phyloP scores from a whole-genome alignment of 2,329 filamentous ascomycete species.

The Tolypocladium paradoxum region DNA sequence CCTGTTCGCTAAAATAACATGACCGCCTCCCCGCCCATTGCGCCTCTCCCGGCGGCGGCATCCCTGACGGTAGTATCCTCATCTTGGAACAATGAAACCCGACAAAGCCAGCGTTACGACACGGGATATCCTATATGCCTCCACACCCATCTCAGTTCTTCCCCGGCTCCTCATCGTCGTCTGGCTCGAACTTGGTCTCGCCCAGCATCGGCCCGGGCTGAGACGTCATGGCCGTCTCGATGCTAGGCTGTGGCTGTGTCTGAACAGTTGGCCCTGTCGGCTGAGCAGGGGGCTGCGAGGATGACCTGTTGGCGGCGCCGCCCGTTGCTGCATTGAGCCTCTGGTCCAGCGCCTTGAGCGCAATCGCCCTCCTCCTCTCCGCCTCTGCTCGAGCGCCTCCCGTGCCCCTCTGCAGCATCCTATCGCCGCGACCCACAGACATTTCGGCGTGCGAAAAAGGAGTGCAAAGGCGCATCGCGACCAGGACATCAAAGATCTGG shows the following conservation, averaged over 20 bases:
- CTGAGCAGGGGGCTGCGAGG: slow-evolving; percentile 24
- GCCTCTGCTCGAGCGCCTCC: slow-evolving; percentile 78
- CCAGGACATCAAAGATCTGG: slow-evolving; percentile 61
- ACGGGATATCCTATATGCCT: neutral
- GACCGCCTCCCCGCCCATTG: neutral
- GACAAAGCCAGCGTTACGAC: neutral
- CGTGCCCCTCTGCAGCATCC: slow-evolving; percentile 40
- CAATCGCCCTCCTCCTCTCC: slow-evolving; percentile 77
- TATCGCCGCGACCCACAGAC: slow-evolving; percentile 59
- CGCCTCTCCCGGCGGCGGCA: neutral
- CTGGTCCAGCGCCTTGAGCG: slow-evolving; percentile 85
- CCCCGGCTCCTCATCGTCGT: slow-evolving; percentile 35
- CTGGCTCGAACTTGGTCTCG: slow-evolving; percentile 60
- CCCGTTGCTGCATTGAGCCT: slow-evolving; percentile 73
- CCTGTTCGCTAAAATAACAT: neutral
- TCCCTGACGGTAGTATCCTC: neutral
- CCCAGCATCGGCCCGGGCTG: slow-evolving; percentile 48
- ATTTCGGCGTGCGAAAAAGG: slow-evolving; percentile 79
- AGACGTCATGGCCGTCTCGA: slow-evolving; percentile 47
- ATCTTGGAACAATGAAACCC: neutral
- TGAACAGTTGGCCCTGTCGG: slow-evolving; percentile 45
- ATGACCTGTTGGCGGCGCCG: slow-evolving; percentile 21
- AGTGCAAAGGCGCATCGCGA: slow-evolving; percentile 66
- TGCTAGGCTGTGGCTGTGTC: slow-evolving; percentile 42
- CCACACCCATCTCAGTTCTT: slow-evolving; percentile 14